Conservation (phyloP, 2,329 filamentous ascomycete genomes). For the Penicillium sp. region DNA sequence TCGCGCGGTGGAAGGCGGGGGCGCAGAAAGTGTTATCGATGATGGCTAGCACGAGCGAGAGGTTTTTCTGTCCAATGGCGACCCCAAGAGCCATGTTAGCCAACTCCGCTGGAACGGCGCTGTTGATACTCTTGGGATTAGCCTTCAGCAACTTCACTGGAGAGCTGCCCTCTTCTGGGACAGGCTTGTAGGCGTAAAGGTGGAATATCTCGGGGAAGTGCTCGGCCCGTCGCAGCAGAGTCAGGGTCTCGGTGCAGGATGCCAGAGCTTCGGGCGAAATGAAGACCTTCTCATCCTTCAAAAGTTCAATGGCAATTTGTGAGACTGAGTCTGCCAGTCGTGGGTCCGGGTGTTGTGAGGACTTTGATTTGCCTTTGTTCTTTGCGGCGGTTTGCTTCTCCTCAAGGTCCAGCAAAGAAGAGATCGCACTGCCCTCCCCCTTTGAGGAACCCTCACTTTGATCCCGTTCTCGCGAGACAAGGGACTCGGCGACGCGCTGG, state of each 20-base stretch:
- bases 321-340: slow-evolving; percentile 50
- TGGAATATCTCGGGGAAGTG: slow-evolving; percentile 77
- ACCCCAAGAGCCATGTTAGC: slow-evolving; percentile 73
- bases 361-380: slow-evolving; percentile 23
- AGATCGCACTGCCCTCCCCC: slow-evolving; percentile 39
- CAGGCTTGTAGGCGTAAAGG: slow-evolving; percentile 80
- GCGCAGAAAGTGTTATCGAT: slow-evolving; percentile 61
- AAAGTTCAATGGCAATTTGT: slow-evolving; percentile 63
- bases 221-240: slow-evolving; percentile 68
- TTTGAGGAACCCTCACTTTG: slow-evolving; percentile 17
- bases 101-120: slow-evolving; percentile 69
- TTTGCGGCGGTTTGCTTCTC: slow-evolving; percentile 32
- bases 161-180: slow-evolving; percentile 61
- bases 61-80: slow-evolving; percentile 75
- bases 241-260: slow-evolving; percentile 74
- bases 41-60: slow-evolving; percentile 75
- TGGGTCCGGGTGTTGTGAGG: slow-evolving; percentile 33
- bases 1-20: slow-evolving; percentile 45
- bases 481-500: slow-evolving; percentile 33
- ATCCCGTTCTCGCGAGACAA: slow-evolving; percentile 31
- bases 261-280: slow-evolving; percentile 72
- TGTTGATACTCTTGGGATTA: slow-evolving; percentile 67
- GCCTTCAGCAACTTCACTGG: slow-evolving; percentile 61
- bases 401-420: slow-evolving; percentile 44
- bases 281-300: slow-evolving; percentile 74